These are phyloP conservation scores for Didymella segeticola DNA, from an alignment of 2,329 filamentous ascomycete species.

Conservation along the genomic window DNA sequence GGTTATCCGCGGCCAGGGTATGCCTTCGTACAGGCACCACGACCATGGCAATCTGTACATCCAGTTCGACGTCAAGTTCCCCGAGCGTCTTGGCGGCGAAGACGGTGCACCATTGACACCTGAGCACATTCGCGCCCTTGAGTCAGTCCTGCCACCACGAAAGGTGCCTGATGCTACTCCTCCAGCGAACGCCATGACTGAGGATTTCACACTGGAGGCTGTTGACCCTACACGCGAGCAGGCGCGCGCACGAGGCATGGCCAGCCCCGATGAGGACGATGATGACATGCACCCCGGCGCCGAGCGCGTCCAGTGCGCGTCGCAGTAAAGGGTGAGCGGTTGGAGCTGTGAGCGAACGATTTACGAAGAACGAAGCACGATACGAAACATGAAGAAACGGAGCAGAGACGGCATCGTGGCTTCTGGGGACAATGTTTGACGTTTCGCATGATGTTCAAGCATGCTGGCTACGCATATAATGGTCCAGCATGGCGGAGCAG, in stretches of 20 bases:
- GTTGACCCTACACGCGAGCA: conserved; percentile 71
- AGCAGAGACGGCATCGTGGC: conserved; percentile 12
- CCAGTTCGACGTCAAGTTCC: conserved; percentile 97
- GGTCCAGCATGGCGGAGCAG: conserved; percentile 1
- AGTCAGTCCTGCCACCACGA: conserved; percentile 81
- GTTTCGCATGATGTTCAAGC: conserved; percentile 13
- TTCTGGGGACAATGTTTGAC: conserved; percentile 14
- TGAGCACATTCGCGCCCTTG: conserved; percentile 78
- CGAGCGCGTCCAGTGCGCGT: conserved; percentile 85
- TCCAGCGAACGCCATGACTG: conserved; percentile 86
- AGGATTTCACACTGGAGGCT: conserved; percentile 86
- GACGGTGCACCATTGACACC: conserved; percentile 60
- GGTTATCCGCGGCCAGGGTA: conserved; percentile 94
- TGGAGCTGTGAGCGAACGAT: conserved; percentile 3
- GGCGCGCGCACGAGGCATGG: conserved; percentile 71
- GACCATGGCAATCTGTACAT: conserved; percentile 96
- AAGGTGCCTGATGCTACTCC: conserved; percentile 67
- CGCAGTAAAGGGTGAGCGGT: conserved; percentile 68
- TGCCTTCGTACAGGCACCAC: conserved; percentile 96
- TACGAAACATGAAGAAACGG: conserved; percentile 6
- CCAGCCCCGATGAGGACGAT: conserved; percentile 71
- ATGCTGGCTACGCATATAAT: conserved; percentile 7
- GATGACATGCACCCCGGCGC: conserved; percentile 65
- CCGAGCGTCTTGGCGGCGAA: conserved; percentile 59
- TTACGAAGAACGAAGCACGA: conserved; percentile 17